Evolutionary conservation across 768 basidiomycete genomes (phyloP).

Genomic region (Leucogyrophana mollusca): DNA sequence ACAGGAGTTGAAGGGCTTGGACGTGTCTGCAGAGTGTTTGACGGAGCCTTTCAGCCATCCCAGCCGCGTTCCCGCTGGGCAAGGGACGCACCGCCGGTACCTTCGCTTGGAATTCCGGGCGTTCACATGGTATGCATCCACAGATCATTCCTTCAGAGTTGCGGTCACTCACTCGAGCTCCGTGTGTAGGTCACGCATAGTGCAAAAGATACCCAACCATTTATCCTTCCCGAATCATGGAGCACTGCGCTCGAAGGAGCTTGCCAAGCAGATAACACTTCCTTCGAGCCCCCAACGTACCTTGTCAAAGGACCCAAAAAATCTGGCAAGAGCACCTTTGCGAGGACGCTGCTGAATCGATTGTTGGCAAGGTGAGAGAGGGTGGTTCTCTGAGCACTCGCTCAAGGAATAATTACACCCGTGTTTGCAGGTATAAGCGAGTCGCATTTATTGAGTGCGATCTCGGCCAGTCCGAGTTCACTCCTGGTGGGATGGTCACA

Average conservation of each 20-base stretch:
- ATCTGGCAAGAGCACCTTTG: slow-evolving; percentile 88
- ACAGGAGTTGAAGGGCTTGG: slow-evolving; percentile 71
- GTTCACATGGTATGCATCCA: slow-evolving; percentile 44
- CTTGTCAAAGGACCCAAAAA: slow-evolving; percentile 86
- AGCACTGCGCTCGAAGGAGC: slow-evolving; percentile 21
- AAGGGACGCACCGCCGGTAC: slow-evolving; percentile 7
- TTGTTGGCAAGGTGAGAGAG: slow-evolving; percentile 52
- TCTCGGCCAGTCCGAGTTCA: slow-evolving; percentile 92
- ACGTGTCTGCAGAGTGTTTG: slow-evolving; percentile 58
- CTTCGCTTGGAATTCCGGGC: slow-evolving; percentile 46
- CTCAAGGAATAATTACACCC: not conserved
- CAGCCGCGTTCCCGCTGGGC: slow-evolving; percentile 37
- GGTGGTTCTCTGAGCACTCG: slow-evolving; percentile 13
- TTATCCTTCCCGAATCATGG: slow-evolving; percentile 37
- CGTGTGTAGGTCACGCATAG: slow-evolving; percentile 21
- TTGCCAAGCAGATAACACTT: slow-evolving; percentile 1
- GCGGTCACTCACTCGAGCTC: slow-evolving; percentile 15
- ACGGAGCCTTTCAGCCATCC: slow-evolving; percentile 58
- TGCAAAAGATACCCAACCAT: slow-evolving; percentile 32
- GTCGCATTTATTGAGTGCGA: slow-evolving; percentile 95
- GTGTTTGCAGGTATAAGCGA: slow-evolving; percentile 56
- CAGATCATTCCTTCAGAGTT: not conserved
- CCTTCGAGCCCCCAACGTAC: not conserved
- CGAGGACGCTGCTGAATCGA: slow-evolving; percentile 67
- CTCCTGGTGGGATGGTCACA: slow-evolving; percentile 81